These are phyloP conservation scores for Chrysosporium keratinophilum DNA, from an alignment of 2,329 filamentous ascomycete species.

Conservation along the genomic window DNA sequence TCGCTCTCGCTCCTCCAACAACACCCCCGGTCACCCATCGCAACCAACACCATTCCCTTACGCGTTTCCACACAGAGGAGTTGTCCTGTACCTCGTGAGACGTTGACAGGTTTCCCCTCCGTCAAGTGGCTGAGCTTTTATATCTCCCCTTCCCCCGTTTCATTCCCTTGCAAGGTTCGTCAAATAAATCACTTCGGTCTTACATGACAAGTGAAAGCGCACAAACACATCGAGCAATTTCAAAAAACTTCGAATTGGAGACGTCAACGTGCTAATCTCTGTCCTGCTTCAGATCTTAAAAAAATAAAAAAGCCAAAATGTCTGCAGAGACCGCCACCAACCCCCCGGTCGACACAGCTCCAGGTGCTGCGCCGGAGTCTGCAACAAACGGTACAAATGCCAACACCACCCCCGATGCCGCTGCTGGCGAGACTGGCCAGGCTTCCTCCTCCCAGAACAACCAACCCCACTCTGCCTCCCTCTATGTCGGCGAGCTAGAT, in stretches of 20 bases:
- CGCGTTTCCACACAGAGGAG: conserved; percentile 1
- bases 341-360: conserved; percentile 54
- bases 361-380: conserved; percentile 46
- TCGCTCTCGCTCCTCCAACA: conserved; percentile 13
- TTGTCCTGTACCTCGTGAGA: not conserved
- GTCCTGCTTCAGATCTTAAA: conserved; percentile 25
- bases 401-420: conserved; percentile 43
- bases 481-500: conserved; percentile 98
- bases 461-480: conserved; percentile 88
- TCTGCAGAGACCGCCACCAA: conserved; percentile 68
- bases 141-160: not conserved
- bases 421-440: conserved; percentile 40
- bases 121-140: not conserved
- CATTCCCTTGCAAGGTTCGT: conserved; percentile 1
- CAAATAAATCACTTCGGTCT: not conserved
- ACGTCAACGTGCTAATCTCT: not conserved
- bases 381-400: conserved; percentile 53
- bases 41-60: not conserved
- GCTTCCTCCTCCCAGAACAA: conserved; percentile 51
- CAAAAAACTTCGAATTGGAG: not conserved
- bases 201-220: not conserved
- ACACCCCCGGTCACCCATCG: not conserved
- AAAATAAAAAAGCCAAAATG: conserved; percentile 58
- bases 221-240: conserved; percentile 2
- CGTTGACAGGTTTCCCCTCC: not conserved